Conservation (phyloP, 1,284 basidiomycete species). For the Sporisorium sorghi region DNA sequence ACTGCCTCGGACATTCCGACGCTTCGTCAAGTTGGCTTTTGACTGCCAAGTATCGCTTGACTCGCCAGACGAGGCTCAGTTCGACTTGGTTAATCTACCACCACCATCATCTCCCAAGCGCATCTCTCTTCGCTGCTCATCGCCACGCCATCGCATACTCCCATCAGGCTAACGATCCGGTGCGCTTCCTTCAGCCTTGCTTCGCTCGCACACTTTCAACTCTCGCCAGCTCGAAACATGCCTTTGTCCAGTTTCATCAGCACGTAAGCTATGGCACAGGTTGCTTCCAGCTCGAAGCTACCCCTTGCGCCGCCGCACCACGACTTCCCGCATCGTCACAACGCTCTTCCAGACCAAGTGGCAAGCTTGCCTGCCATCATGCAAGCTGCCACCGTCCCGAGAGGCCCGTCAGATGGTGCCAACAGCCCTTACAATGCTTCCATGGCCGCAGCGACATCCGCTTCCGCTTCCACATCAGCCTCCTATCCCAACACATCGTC, state of each 20-base stretch:
- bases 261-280: constrained; percentile 46
- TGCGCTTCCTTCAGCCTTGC: neutral
- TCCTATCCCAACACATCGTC: neutral
- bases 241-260: constrained; percentile 20
- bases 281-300: constrained; percentile 36
- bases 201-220: neutral
- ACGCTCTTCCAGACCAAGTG: constrained; percentile 18
- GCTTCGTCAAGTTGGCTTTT: neutral
- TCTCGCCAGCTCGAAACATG: constrained; percentile 32
- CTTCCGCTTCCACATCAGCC: constrained; percentile 13
- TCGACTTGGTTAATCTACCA: neutral
- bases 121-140: neutral
- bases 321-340: constrained; percentile 23
- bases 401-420: constrained; percentile 13
- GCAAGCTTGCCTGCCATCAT: constrained; percentile 16
- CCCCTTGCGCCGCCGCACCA: constrained; percentile 25
- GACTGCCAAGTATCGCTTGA: neutral
- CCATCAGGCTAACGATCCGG: neutral
- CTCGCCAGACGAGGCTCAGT: neutral
- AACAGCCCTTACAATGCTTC: constrained; percentile 3
- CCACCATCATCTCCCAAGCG: neutral
- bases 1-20: constrained; percentile 3
- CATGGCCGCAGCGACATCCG: neutral
- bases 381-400: constrained; percentile 15
- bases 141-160: neutral